Evolutionary conservation across 495 filamentous ascomycete genomes (phyloP).

Genomic region (Neurospora sublineolata): DNA sequence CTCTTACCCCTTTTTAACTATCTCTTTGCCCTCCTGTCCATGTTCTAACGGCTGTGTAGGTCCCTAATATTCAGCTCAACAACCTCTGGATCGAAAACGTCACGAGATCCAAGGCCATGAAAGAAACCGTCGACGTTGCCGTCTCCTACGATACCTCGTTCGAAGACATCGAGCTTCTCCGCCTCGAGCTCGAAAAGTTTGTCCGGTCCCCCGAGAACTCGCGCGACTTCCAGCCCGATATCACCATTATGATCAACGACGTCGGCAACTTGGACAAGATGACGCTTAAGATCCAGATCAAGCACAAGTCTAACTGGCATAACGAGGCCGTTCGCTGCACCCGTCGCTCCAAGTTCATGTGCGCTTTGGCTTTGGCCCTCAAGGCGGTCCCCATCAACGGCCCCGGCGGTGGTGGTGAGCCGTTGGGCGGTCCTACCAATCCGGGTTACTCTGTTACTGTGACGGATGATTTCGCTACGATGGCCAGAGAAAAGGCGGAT

Average conservation of each 20-base stretch:
- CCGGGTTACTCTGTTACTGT: slow-evolving; percentile 67
- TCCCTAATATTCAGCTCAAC: slow-evolving; percentile 86
- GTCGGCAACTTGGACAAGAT: slow-evolving; percentile 84
- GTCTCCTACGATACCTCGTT: slow-evolving; percentile 77
- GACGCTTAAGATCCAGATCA: slow-evolving; percentile 68
- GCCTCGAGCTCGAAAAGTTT: slow-evolving; percentile 70
- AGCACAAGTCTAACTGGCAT: slow-evolving; percentile 94
- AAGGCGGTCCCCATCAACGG: slow-evolving; percentile 77
- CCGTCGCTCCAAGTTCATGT: slow-evolving; percentile 92
- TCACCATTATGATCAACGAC: slow-evolving; percentile 64
- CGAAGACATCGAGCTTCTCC: slow-evolving; percentile 74
- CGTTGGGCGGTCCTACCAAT: slow-evolving; percentile 55
- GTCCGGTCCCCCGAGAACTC: slow-evolving; percentile 77
- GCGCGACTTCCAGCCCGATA: slow-evolving; percentile 81
- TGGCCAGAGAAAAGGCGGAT: slow-evolving; percentile 46
- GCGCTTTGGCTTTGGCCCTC: slow-evolving; percentile 75
- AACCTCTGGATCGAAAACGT: slow-evolving; percentile 89
- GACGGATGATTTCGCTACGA: slow-evolving; percentile 48
- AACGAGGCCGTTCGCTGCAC: slow-evolving; percentile 75
- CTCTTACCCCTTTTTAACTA: background rate
- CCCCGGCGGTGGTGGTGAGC: slow-evolving; percentile 61
- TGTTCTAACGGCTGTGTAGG: slow-evolving; percentile 13
- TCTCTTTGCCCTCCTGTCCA: background rate
- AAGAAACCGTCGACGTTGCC: slow-evolving; percentile 67
- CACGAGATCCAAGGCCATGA: slow-evolving; percentile 80